Evolutionary conservation across 2,329 filamentous ascomycete species (phyloP), one percentile per base, ranked within the genome.

Genomic region (Biscogniauxia marginata): DNA sequence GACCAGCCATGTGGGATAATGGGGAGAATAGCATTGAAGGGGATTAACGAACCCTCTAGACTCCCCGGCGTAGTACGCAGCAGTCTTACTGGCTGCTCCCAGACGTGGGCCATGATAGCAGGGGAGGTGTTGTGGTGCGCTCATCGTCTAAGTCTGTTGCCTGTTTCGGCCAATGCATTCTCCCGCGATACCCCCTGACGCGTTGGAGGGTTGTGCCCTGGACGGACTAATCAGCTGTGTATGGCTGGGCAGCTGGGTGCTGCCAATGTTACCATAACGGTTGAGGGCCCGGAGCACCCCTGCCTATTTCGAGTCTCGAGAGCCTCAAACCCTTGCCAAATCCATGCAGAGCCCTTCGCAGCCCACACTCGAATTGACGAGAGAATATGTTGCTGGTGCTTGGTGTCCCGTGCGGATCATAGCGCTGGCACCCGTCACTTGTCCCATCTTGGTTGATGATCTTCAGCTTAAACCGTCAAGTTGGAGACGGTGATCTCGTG

Each of bases 301-400:
- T 24, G 46, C 22, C 19, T 23, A 46, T 46, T 20, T 46, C 44
- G 44, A 45, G 43, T 8, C 5, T 5, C 21, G 46, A 48, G 46
- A 48, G 46, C 46, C 46, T 48, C 46, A 48, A 24, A 48, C 46
- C 46, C 46, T 48, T 7, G 46, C 46, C 21, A 48, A 18, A 22
- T 23, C 24, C 46, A 48, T 48, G 46, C 46, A 21, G 3, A 4
- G 16, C 46, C 46, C 46, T 48, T 19, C 13, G 30, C 30, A 39
- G 30, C n/a, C 30, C 30, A 39, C 30, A 9, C 13, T 9, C 30
- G n/a, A 39, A 39, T 39, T 39, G 30, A 16, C 30, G 9, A 39
- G 13, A 39, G 30, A n/a, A n/a, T 39, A 11, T 39, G 13, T 11
- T 39, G 30, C 30, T 16, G 9, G 30, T 39, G 30, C 5, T 11